Conservation (phyloP, 2,329 filamentous ascomycete genomes). For the Teratosphaeria pseudoeucalypti region DNA sequence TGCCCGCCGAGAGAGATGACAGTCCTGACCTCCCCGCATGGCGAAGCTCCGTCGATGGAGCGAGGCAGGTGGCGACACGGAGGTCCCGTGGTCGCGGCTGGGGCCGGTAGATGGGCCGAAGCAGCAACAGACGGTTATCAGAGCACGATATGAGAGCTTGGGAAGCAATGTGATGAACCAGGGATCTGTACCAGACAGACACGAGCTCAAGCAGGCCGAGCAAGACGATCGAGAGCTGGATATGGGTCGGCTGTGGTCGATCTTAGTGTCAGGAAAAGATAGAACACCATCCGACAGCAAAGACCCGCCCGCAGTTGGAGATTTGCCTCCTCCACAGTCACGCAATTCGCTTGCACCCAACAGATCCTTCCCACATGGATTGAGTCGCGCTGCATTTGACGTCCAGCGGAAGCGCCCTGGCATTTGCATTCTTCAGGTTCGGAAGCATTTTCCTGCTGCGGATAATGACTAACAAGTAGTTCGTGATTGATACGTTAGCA, state of each 20-base stretch:
- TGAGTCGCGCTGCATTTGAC: too few relatives aligned
- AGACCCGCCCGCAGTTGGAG: too few relatives aligned
- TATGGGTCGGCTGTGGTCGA: neutral
- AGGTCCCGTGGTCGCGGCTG: neutral
- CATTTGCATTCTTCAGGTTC: too few relatives aligned
- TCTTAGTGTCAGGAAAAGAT: neutral
- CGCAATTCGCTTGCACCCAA: too few relatives aligned
- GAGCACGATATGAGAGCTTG: neutral
- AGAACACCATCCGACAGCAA: too few relatives aligned
- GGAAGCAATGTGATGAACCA: neutral
- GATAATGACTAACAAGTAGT: too few relatives aligned
- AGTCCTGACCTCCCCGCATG: neutral
- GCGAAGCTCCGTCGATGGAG: neutral
- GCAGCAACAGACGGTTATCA: neutral
- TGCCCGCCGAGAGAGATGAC: neutral
- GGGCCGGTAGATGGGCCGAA: neutral
- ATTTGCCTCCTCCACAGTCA: too few relatives aligned
- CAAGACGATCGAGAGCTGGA: neutral
- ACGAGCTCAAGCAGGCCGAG: neutral
- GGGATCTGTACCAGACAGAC: neutral
- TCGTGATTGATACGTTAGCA: too few relatives aligned
- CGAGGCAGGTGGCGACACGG: neutral
- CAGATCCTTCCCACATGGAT: too few relatives aligned
- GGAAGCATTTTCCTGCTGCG: too few relatives aligned
- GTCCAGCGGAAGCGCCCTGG: too few relatives aligned